Evolutionary conservation across 2,329 filamentous ascomycete species (phyloP).

Genomic region (Exophiala sp.): DNA sequence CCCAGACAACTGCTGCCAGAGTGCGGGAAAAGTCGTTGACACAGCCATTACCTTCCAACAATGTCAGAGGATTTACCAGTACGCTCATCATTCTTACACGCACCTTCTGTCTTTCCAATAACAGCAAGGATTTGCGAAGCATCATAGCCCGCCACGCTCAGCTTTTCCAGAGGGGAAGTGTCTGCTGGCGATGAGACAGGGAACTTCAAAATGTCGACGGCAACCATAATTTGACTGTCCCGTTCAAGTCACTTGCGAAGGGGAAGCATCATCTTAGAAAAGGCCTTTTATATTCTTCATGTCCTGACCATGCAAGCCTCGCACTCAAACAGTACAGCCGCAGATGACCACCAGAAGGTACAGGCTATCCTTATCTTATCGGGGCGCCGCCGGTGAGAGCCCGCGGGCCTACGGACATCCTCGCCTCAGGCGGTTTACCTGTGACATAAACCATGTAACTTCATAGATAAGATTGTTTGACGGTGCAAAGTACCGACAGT

Average conservation of each 20-base stretch:
- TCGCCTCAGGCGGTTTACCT: neutral
- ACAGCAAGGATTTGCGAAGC: conserved; percentile 31
- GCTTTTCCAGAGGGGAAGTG: conserved; percentile 28
- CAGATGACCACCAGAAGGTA: no score
- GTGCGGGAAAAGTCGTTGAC: conserved; percentile 37
- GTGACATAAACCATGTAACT: neutral
- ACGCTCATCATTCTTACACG: neutral
- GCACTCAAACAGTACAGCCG: no score
- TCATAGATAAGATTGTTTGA: neutral
- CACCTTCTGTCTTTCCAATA: conserved; percentile 34
- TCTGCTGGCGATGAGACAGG: conserved; percentile 33
- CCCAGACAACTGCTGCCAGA: conserved; percentile 33
- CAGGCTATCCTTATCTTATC: neutral
- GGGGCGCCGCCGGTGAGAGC: neutral
- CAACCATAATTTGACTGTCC: conserved; percentile 23
- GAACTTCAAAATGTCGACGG: conserved; percentile 34
- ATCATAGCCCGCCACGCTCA: conserved; percentile 31
- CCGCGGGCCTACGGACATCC: neutral
- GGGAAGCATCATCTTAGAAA: neutral
- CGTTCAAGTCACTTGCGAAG: neutral
- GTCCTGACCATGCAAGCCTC: no score
- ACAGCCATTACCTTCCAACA: conserved; percentile 33
- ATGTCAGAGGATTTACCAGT: neutral
- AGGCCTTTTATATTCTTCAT: neutral
- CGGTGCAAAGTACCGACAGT: no score